phyloP scores from a whole-genome alignment of 1,284 basidiomycete genomes.

The Anthracocystis panici-leucophaei region DNA sequence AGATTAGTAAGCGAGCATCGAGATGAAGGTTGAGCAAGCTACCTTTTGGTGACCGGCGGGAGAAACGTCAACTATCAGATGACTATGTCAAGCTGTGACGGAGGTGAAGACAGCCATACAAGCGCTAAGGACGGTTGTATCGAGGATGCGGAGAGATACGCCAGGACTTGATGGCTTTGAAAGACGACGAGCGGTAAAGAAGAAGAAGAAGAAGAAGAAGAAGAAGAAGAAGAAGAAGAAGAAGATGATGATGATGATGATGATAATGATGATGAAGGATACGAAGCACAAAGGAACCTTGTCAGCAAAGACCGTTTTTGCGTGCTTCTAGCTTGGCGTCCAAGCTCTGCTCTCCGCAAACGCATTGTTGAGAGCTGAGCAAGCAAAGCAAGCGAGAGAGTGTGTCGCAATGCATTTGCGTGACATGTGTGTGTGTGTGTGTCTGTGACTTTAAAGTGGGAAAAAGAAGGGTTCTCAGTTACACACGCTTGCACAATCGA shows the following conservation, averaged over 20 bases:
- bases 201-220: background rate
- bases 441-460: constrained; percentile 4
- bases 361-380: background rate
- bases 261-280: no score
- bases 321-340: background rate
- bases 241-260: no score
- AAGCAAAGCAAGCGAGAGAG: background rate
- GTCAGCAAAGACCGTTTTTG: background rate
- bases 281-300: background rate
- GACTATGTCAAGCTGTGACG: background rate
- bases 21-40: background rate
- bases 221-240: background rate
- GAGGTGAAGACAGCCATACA: background rate
- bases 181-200: background rate
- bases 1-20: background rate
- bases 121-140: background rate
- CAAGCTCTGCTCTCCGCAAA: background rate
- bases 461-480: background rate
- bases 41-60: background rate
- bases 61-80: background rate
- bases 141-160: background rate
- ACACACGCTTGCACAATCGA: background rate
- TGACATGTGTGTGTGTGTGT: background rate
- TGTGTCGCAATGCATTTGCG: background rate
- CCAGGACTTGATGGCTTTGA: background rate